Evolutionary conservation across 2,329 filamentous ascomycete genomes (phyloP), one percentile per base, ranked within the genome.

Genomic region (Aureobasidium sp.): DNA sequence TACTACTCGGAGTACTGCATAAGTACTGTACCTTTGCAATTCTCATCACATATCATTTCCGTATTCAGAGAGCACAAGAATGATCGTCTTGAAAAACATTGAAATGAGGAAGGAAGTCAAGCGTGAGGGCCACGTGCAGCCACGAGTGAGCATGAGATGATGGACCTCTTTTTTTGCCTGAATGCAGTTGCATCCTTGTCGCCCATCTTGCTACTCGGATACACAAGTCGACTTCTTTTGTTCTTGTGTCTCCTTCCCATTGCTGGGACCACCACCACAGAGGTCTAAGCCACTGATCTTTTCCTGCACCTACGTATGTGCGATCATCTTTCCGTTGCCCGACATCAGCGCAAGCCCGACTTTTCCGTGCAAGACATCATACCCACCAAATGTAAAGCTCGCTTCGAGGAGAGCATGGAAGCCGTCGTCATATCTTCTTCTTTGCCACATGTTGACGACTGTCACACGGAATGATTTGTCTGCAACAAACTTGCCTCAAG

Each of bases 81-180:
- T 37, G 54, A 58, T 58, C 54, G 21, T 58, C 54, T 47, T 29
- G 39, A 44, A 55, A 29, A 5, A 58, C 51, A 44, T 11, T 42
- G 27, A 29, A 55, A 55, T 34, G 32, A 55, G 27, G 13, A 44
- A 34, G 25, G 14, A 47, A 47, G 34, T 21, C 51, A 47, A 34
- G 39, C 53, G 41, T 58, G 42, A 36, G 10, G 44, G 54, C 54
- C 54, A 58, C 42, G 54, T 58, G 54, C 54, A 58, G 32, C 54
- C 54, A 58, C 54, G 54, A 58, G 53, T 30, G 54, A 58, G 21
- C 25, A 34, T 34, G n/a, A 32, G 29, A 21, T 45, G 53, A 44
- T 34, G 16, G 39, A 34, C 27, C 47, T 44, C 21, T 34, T 11
- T 54, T 54, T 25, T 29, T 41, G 36, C 50, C 36, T 36, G 39